These are phyloP conservation scores for Mangifera indica DNA, from an alignment of 345 rosid genomes.

Conservation along the genomic window DNA sequence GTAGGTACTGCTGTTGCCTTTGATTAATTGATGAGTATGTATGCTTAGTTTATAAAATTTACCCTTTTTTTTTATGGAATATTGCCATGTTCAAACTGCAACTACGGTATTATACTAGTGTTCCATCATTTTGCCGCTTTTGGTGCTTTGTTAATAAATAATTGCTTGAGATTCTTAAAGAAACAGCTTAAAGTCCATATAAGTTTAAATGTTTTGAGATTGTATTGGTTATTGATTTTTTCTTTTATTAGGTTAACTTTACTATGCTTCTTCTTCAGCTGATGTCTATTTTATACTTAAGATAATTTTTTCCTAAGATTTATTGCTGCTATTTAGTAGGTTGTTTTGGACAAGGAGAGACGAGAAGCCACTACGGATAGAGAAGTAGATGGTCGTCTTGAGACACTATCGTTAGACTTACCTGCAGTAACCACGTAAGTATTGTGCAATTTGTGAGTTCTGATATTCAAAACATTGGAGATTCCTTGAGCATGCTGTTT, in stretches of 20 bases:
- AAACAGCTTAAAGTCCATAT: too few relatives aligned
- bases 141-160: too few relatives aligned
- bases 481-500: not conserved
- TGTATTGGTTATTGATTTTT: too few relatives aligned
- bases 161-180: too few relatives aligned
- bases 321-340: conserved; percentile 53
- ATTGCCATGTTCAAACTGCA: too few relatives aligned
- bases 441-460: not conserved
- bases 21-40: too few relatives aligned
- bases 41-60: too few relatives aligned
- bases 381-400: conserved; percentile 97
- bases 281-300: not conserved
- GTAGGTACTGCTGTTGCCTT: too few relatives aligned
- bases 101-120: too few relatives aligned
- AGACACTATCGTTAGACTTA: conserved; percentile 65
- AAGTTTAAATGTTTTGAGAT: too few relatives aligned
- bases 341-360: conserved; percentile 73
- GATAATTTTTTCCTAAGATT: conserved; percentile 7
- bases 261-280: not conserved
- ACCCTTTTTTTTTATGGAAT: too few relatives aligned
- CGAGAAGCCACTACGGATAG: conserved; percentile 70
- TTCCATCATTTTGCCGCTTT: too few relatives aligned
- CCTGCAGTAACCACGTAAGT: conserved; percentile 90
- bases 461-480: conserved; percentile 2
- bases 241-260: not conserved